Base-by-base conservation (phyloP, 108 stramenopile genomes). In the Nitzschia inconspicua region DNA sequence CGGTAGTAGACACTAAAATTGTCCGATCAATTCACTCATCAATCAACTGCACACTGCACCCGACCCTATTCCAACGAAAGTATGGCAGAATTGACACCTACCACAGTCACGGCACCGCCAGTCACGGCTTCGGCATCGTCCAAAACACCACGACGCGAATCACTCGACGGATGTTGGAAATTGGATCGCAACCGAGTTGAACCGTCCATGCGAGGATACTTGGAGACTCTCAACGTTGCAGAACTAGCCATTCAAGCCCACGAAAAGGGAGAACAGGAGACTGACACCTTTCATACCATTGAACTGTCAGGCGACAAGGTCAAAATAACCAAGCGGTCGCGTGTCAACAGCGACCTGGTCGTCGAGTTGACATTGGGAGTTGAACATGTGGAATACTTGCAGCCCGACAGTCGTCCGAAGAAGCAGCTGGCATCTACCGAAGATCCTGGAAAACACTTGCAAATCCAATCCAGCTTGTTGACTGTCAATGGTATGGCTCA, bases 171-270 rank as follows among this genome's bases (percentile, higher is more conserved):
- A 1, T 51, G 54, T 23, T 93, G 91, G 91, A 86, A 81, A 18
- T 73, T 93, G 19, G 91, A 93, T 73, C 83, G 84, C 60, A 57
- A 48, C 9, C 67, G 82, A 47, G 86, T 81, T 25, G 34, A 59
- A 20, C 86, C 86, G 56, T 80, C 75, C 43, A 89, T 93, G 88
- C 72, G 85, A 23, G 83, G 82, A 6, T 86, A 87, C 44, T 70
- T 93, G 11, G 81, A 89, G 70, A 83, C 84, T 0, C 72, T 93
- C 71, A 77, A 86, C 23, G 91, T 93, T 8, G 57, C 79, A 14
- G 78, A 84, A 61, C 48, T 86, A n/a, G 86, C 86, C 46, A 88
- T 93, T 55, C 75, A 93, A 68, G 91, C 86, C 0, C 83, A 93
- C 55, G 87, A 93, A 64, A 93, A 93, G 65, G 86, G 86, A 42